These are phyloP conservation scores for Seiridium unicorne DNA, from an alignment of 2,329 filamentous ascomycete genomes.

Conservation along the genomic window DNA sequence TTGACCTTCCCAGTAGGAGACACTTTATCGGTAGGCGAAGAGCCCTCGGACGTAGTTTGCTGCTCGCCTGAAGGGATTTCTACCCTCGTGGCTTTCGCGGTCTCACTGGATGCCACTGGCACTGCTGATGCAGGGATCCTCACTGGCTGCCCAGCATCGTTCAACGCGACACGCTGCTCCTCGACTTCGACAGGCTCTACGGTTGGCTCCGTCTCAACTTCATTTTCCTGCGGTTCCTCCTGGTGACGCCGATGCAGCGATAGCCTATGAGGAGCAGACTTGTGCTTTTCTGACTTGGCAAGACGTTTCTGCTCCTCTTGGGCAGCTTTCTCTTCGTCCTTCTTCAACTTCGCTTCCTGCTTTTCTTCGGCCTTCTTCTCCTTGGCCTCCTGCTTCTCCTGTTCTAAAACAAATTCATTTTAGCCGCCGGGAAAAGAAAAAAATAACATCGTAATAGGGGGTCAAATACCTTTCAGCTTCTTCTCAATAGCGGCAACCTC, in stretches of 20 bases:
- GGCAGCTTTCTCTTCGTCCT: conserved; percentile 50
- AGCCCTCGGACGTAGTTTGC: conserved; percentile 13
- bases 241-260: conserved; percentile 5
- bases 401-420: conserved; percentile 27
- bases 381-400: conserved; percentile 47
- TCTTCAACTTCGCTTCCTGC: conserved; percentile 31
- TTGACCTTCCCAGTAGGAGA: conserved; percentile 34
- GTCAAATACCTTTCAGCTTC: conserved; percentile 57
- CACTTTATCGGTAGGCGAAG: conserved; percentile 12
- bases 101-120: conserved; percentile 6
- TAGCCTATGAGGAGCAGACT: conserved; percentile 30
- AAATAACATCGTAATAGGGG: too few species aligned
- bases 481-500: conserved; percentile 53
- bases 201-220: conserved; percentile 5
- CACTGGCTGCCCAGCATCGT: conserved; percentile 22
- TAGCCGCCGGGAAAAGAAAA: neutral
- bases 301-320: conserved; percentile 53
- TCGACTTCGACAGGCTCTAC: conserved; percentile 14
- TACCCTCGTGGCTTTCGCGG: neutral
- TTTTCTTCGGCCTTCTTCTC: conserved; percentile 50
- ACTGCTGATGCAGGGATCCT: conserved; percentile 10
- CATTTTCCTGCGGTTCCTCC: conserved; percentile 17
- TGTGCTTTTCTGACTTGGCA: conserved; percentile 53
- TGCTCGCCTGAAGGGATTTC: conserved; percentile 11
- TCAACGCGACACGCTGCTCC: conserved; percentile 14